Evolutionary conservation across 2,329 filamentous ascomycete species (phyloP), one percentile per base, ranked within the genome.

Genomic region (Cryphonectria carpinicola): DNA sequence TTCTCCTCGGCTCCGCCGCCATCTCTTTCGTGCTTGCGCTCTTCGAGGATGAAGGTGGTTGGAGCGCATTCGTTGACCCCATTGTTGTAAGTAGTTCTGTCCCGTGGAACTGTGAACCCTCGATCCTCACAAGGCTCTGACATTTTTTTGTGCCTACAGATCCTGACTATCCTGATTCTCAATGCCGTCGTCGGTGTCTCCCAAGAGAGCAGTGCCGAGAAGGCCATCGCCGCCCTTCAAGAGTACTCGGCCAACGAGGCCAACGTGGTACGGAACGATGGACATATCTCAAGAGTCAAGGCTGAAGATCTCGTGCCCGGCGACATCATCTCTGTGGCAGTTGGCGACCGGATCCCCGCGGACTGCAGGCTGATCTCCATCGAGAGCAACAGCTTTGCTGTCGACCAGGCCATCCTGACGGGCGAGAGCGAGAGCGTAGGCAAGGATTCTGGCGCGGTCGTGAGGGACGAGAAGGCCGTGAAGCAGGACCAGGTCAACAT

Each of bases 191-290:
- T 99, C 74, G 96, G 96, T 79, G 96, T 99, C 39, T 98, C 95
- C 70, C 96, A 99, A 86, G 96, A 99, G 86, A 98, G 93, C 83
- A 98, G 95, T 79, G 96, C 96, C 75, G 96, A 99, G 82, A 98
- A 98, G 84, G 96, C 96, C 66, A 99, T 99, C 80, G 95, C 96
- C 37, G 96, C 96, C 61, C 89, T 99, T 70, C 96, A 99, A 83
- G 95, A 99, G 88, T 99, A 99, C 84, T 98, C 95, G 41, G 96
- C 96, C 78, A 99, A 98, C 82, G 94, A 97, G 82, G 95, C 96
- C 76, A 99, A 95, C 80, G 95, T 97, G 67, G 82, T 97, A 71
- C 93, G 96, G 77, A 91, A 95, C 83, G 82, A 83, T 76, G 94
- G 95, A 66, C 89, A 91, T 76, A 85, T 95, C 73, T 89, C 90